These are phyloP conservation scores for Salvia miltiorrhiza DNA, from an alignment of 257 asterid genomes.

Conservation along the genomic window DNA sequence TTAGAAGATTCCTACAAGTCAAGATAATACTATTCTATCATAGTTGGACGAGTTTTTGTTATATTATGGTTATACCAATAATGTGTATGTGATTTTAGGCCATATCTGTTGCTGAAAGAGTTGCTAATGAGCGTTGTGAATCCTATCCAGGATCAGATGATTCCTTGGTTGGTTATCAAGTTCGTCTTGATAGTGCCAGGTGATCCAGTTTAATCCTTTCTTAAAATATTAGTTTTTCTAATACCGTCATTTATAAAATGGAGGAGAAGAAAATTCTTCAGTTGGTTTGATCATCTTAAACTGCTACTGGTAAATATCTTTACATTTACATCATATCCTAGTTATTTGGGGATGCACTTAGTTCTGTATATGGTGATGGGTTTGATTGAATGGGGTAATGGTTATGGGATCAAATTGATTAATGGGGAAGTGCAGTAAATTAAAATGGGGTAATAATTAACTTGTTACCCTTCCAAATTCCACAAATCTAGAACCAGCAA, in stretches of 20 bases:
- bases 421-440: not conserved
- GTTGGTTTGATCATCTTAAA: slow-evolving; percentile 17
- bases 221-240: slow-evolving; percentile 19
- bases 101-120: slow-evolving; percentile 94
- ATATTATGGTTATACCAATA: slow-evolving; percentile 19
- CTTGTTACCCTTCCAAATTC: not conserved
- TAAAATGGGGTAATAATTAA: not conserved
- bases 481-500: not conserved
- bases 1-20: slow-evolving; percentile 1
- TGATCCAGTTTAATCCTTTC: slow-evolving; percentile 28
- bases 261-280: slow-evolving; percentile 11
- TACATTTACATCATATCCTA: not conserved
- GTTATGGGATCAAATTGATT: not conserved
- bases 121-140: slow-evolving; percentile 94
- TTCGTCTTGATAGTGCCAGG: slow-evolving; percentile 98
- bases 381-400: not conserved
- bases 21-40: not conserved
- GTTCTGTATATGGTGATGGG: not conserved
- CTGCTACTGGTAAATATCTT: slow-evolving; percentile 2
- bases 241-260: not conserved
- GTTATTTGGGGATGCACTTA: not conserved
- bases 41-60: not conserved
- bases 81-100: slow-evolving; percentile 49
- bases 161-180: slow-evolving; percentile 97
- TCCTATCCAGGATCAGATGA: slow-evolving; percentile 84